phyloP scores from a whole-genome alignment of 2,329 filamentous ascomycete genomes.

The Nigrospora sphaerica region DNA sequence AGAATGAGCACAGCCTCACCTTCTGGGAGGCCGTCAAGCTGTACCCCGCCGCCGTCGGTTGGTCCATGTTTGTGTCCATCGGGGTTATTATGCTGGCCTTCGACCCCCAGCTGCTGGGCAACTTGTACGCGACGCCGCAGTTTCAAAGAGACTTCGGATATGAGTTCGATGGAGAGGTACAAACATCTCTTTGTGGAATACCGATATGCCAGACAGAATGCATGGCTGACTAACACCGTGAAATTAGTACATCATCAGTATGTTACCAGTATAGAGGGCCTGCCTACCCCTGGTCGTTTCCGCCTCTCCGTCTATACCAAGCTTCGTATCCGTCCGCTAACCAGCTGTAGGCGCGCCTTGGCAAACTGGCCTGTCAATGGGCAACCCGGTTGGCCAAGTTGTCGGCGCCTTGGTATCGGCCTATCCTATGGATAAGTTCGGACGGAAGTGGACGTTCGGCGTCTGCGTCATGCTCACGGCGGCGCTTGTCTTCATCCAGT shows the following conservation, averaged over 20 bases:
- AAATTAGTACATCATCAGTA: slow-evolving; percentile 25
- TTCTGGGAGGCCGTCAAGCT: slow-evolving; percentile 32
- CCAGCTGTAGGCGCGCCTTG: slow-evolving; percentile 28
- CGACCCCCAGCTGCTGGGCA: slow-evolving; percentile 57
- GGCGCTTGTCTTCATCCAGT: slow-evolving; percentile 53
- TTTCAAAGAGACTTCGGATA: slow-evolving; percentile 25
- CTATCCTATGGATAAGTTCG: slow-evolving; percentile 38
- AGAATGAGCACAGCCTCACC: slow-evolving; percentile 29
- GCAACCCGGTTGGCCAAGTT: slow-evolving; percentile 50
- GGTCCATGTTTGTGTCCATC: slow-evolving; percentile 53
- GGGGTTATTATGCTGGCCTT: slow-evolving; percentile 58
- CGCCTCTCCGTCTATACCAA: neutral
- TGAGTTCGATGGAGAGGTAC: slow-evolving; percentile 20
- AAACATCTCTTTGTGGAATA: slow-evolving; percentile 4
- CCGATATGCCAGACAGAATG: neutral
- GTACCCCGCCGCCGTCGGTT: slow-evolving; percentile 39
- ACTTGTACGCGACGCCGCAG: slow-evolving; percentile 40
- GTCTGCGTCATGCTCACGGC: slow-evolving; percentile 37
- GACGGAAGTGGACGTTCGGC: slow-evolving; percentile 37
- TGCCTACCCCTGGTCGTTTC: neutral
- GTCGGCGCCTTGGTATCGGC: slow-evolving; percentile 44
- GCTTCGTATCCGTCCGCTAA: neutral
- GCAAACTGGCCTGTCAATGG: slow-evolving; percentile 42
- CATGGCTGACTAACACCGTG: too few species aligned
- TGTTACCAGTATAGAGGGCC: neutral